Evolutionary conservation across 768 basidiomycete species (phyloP).

Genomic region (Trametes maxima): DNA sequence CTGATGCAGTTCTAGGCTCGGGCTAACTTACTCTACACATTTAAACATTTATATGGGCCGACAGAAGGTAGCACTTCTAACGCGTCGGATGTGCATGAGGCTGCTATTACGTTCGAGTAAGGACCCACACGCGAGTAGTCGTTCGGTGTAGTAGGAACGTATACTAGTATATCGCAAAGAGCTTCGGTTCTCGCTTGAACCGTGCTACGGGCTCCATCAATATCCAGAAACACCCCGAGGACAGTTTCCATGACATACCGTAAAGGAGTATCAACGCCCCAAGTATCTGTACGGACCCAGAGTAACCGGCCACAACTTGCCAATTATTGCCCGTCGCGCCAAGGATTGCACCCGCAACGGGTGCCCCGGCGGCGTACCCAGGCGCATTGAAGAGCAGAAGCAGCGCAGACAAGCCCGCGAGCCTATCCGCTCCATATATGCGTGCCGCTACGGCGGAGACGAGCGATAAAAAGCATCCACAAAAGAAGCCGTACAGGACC

Average conservation of each 20-base stretch:
- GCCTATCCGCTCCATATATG: slow-evolving; percentile 21
- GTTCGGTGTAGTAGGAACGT: too few relatives aligned
- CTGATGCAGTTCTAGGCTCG: too few relatives aligned
- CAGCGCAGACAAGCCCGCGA: slow-evolving; percentile 23
- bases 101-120: too few relatives aligned
- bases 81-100: too few relatives aligned
- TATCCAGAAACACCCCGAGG: too few relatives aligned
- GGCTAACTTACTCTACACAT: too few relatives aligned
- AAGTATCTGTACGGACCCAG: slow-evolving; percentile 34
- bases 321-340: slow-evolving; percentile 35
- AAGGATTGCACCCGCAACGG: slow-evolving; percentile 37
- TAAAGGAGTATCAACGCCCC: slow-evolving; percentile 35
- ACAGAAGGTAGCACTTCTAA: too few relatives aligned
- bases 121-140: too few relatives aligned
- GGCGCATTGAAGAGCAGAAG: slow-evolving; percentile 22
- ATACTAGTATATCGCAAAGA: too few relatives aligned
- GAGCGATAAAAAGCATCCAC: slow-evolving; percentile 39
- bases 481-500: slow-evolving; percentile 37
- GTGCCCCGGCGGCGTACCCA: slow-evolving; percentile 36
- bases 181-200: too few relatives aligned
- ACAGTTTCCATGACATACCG: slow-evolving; percentile 31
- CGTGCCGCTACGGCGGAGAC: slow-evolving; percentile 33
- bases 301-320: slow-evolving; percentile 34
- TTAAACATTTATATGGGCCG: too few relatives aligned
- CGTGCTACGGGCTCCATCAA: too few relatives aligned